These are phyloP conservation scores for Fusarium bulbicola DNA, from an alignment of 2,329 filamentous ascomycete species.

Conservation along the genomic window DNA sequence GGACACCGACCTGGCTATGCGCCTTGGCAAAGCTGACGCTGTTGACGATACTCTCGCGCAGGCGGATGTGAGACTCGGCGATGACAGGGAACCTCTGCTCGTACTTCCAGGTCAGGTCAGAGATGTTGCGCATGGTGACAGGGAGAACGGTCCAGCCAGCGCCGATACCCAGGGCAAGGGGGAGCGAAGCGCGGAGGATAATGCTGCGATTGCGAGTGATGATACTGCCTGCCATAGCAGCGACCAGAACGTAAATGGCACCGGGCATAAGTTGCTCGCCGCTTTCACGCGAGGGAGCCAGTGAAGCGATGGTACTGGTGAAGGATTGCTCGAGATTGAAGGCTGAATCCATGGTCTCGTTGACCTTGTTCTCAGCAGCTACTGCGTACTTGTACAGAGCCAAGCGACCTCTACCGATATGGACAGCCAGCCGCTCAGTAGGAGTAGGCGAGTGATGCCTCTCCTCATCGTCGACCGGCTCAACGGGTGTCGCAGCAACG, in stretches of 20 bases:
- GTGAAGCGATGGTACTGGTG: slow-evolving; percentile 85
- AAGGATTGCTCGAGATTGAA: slow-evolving; percentile 90
- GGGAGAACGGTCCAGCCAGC: slow-evolving; percentile 88
- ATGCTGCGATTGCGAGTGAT: slow-evolving; percentile 88
- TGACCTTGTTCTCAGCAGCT: slow-evolving; percentile 81
- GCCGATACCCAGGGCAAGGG: slow-evolving; percentile 80
- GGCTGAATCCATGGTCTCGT: slow-evolving; percentile 80
- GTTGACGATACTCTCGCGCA: slow-evolving; percentile 74
- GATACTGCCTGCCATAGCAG: slow-evolving; percentile 94
- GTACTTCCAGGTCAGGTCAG: slow-evolving; percentile 88
- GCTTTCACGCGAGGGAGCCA: slow-evolving; percentile 85
- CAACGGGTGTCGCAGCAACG: slow-evolving; percentile 42
- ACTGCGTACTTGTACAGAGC: slow-evolving; percentile 81
- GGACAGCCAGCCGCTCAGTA: slow-evolving; percentile 85
- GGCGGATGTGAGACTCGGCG: slow-evolving; percentile 79
- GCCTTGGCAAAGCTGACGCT: slow-evolving; percentile 78
- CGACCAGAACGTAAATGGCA: slow-evolving; percentile 89
- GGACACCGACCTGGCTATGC: slow-evolving; percentile 75
- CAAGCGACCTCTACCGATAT: slow-evolving; percentile 83
- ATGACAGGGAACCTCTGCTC: slow-evolving; percentile 88
- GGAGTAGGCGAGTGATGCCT: slow-evolving; percentile 71
- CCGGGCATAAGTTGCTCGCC: slow-evolving; percentile 92
- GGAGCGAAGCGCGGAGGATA: slow-evolving; percentile 78
- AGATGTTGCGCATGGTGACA: slow-evolving; percentile 88
- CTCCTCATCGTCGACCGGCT: slow-evolving; percentile 48